Evolutionary conservation across 2,329 filamentous ascomycete genomes (phyloP).

Genomic region (Fusarium xylarioides): DNA sequence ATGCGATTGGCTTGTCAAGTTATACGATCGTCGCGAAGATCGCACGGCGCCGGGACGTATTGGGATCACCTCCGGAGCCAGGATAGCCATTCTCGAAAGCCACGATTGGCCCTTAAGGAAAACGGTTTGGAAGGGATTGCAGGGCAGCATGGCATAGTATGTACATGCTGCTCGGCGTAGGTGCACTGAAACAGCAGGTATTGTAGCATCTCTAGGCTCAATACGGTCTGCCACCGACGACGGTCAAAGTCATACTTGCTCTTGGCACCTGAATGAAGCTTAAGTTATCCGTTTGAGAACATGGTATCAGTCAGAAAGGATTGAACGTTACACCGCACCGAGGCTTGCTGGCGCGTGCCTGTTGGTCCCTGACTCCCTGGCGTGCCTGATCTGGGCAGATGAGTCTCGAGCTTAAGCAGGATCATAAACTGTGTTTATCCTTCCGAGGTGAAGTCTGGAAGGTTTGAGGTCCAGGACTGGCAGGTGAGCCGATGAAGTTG

Average conservation of each 20-base stretch:
- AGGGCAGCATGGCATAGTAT: slow-evolving; percentile 14
- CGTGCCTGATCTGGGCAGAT: slow-evolving; percentile 33
- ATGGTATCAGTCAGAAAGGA: slow-evolving; percentile 2
- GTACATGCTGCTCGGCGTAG: slow-evolving; percentile 8
- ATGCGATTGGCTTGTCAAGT: slow-evolving; percentile 49
- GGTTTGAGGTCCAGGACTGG: slow-evolving; percentile 5
- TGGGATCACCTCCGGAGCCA: slow-evolving; percentile 37
- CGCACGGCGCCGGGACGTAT: slow-evolving; percentile 40
- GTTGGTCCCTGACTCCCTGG: slow-evolving; percentile 33
- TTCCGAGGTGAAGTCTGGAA: slow-evolving; percentile 4
- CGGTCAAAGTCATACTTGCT: slow-evolving; percentile 19
- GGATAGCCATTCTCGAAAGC: slow-evolving; percentile 23
- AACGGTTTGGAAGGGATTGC: slow-evolving; percentile 23
- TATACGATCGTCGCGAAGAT: slow-evolving; percentile 43
- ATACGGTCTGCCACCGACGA: slow-evolving; percentile 34
- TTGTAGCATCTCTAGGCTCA: slow-evolving; percentile 28
- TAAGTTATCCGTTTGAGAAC: slow-evolving; percentile 14
- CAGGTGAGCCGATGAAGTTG: slow-evolving; percentile 15
- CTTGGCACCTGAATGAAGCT: slow-evolving; percentile 33
- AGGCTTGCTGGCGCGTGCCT: slow-evolving; percentile 29
- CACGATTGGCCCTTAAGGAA: slow-evolving; percentile 31
- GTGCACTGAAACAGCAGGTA: slow-evolving; percentile 31
- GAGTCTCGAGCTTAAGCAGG: slow-evolving; percentile 13
- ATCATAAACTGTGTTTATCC: slow-evolving; percentile 13
- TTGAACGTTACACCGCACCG: slow-evolving; percentile 15